phyloP scores from a whole-genome alignment of 1,284 basidiomycete species.

The Ustilago hordei region DNA sequence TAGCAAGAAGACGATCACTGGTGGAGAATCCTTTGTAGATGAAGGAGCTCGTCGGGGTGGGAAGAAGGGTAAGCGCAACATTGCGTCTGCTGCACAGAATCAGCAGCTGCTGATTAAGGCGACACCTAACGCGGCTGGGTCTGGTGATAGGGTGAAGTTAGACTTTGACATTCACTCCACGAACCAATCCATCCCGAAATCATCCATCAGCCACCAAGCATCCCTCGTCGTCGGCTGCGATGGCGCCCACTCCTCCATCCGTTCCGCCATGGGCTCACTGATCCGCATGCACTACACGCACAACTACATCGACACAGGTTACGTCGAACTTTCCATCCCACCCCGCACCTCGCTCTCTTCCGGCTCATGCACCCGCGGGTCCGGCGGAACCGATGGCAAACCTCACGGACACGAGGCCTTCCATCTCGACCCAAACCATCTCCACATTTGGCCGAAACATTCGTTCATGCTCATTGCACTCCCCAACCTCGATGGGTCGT shows the following conservation, averaged over 20 bases:
- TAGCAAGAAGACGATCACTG: conserved; percentile 6
- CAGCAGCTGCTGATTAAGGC: conserved; percentile 11
- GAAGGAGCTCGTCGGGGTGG: conserved; percentile 5
- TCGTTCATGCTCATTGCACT: conserved; percentile 99
- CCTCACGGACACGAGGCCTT: conserved; percentile 72
- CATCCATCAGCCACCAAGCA: conserved; percentile 21
- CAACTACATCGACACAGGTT: conserved; percentile 93
- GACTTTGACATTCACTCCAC: conserved; percentile 36
- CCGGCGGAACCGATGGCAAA: conserved; percentile 24
- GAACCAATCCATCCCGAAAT: conserved; percentile 15
- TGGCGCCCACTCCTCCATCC: conserved; percentile 50
- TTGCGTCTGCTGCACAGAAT: not conserved
- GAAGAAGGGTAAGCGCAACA: not conserved
- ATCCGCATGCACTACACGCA: conserved; percentile 83
- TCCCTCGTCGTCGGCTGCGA: conserved; percentile 60
- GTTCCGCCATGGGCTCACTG: conserved; percentile 73
- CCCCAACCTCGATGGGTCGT: conserved; percentile 75
- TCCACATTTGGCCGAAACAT: conserved; percentile 98
- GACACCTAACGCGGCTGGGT: not conserved
- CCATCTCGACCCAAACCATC: conserved; percentile 89
- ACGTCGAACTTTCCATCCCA: conserved; percentile 95
- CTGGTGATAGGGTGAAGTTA: conserved; percentile 21
- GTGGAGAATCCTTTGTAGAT: conserved; percentile 22
- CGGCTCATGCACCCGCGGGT: conserved; percentile 73
- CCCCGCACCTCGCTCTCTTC: conserved; percentile 74